Evolutionary conservation across 768 basidiomycete species (phyloP).

Genomic region (Russula earlei): DNA sequence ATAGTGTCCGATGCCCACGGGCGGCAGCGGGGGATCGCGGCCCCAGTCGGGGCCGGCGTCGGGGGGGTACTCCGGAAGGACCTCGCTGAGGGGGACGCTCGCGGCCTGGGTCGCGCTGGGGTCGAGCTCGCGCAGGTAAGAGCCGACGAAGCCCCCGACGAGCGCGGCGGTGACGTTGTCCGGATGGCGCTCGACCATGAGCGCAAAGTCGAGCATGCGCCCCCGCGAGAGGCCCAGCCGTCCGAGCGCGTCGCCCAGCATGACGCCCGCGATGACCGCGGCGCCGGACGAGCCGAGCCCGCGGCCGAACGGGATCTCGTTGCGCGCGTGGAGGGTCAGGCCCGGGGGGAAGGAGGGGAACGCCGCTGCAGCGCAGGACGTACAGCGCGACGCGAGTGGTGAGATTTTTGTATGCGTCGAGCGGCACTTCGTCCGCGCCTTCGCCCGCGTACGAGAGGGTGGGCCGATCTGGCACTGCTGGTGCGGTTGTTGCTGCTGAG

Average conservation of each 20-base stretch:
- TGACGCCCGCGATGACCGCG: conserved; percentile 95
- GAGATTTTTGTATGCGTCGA: conserved; percentile 93
- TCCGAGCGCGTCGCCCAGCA: conserved; percentile 81
- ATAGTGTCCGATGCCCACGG: conserved; percentile 86
- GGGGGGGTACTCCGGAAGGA: conserved; percentile 89
- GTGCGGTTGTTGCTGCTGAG: background rate
- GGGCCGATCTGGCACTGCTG: conserved; percentile 32
- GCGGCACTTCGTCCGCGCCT: conserved; percentile 83
- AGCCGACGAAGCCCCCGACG: conserved; percentile 94
- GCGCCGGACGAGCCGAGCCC: conserved; percentile 97
- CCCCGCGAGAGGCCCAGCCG: conserved; percentile 53
- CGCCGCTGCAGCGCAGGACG: conserved; percentile 82
- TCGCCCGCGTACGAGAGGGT: conserved; percentile 75
- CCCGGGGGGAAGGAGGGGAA: conserved; percentile 67
- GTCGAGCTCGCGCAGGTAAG: conserved; percentile 87
- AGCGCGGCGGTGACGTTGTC: conserved; percentile 98
- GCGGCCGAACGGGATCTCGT: conserved; percentile 96
- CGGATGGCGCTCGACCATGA: conserved; percentile 99
- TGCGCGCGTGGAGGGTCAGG: conserved; percentile 68
- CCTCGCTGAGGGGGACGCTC: conserved; percentile 89
- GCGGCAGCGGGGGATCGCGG: conserved; percentile 75
- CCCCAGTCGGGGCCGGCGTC: conserved; percentile 94
- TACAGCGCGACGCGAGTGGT: conserved; percentile 96
- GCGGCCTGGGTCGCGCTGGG: conserved; percentile 71
- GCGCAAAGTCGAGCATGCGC: conserved; percentile 86